Conservation (phyloP, 2,329 filamentous ascomycete species). For the Xylaria sp. region DNA sequence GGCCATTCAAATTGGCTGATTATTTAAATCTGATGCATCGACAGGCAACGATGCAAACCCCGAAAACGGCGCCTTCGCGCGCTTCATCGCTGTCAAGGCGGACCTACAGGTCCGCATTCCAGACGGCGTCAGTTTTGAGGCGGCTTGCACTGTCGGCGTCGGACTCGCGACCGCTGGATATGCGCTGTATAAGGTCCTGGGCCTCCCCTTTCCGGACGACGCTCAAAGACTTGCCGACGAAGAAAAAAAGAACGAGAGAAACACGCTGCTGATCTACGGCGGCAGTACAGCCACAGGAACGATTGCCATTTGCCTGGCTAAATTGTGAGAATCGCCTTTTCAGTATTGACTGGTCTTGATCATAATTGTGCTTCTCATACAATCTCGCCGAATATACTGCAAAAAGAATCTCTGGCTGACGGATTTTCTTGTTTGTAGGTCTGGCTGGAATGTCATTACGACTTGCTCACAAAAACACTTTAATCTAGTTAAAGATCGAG, state of each 20-base stretch:
- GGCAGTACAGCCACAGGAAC: slow-evolving; percentile 24
- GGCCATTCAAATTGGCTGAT: no score
- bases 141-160: slow-evolving; percentile 23
- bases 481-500: slow-evolving; percentile 15
- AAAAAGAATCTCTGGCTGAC: background rate
- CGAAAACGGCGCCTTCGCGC: slow-evolving; percentile 27
- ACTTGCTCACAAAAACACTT: slow-evolving; percentile 25
- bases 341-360: background rate
- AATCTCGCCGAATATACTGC: background rate
- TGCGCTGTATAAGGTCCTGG: slow-evolving; percentile 22
- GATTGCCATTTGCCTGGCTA: slow-evolving; percentile 19
- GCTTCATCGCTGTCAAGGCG: slow-evolving; percentile 24
- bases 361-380: background rate
- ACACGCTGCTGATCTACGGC: slow-evolving; percentile 19
- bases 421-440: background rate
- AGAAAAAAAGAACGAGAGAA: background rate
- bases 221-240: no score
- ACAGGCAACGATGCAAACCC: slow-evolving; percentile 27
- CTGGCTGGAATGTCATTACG: slow-evolving; percentile 24
- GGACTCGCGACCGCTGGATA: slow-evolving; percentile 16
- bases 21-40: background rate
- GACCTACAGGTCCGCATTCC: slow-evolving; percentile 18
- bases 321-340: slow-evolving; percentile 10
- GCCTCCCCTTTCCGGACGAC: slow-evolving; percentile 16
- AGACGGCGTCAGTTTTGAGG: slow-evolving; percentile 22